Conservation (phyloP, 352 stramenopile genomes). For the Phytophthora tentaculata region DNA sequence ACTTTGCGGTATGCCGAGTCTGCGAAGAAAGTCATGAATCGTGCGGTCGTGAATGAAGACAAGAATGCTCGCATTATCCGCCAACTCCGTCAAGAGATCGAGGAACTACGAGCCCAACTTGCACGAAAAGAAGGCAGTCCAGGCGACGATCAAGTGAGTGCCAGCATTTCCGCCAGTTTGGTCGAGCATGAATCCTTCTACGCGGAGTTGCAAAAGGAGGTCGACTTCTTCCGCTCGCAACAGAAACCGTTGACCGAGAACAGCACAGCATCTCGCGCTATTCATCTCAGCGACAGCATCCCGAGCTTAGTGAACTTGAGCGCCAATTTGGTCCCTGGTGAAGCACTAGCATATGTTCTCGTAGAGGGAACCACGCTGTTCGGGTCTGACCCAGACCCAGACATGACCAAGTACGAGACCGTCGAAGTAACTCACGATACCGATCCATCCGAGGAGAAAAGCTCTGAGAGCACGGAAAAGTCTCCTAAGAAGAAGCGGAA, state of each 20-base stretch:
- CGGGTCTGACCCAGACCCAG: conserved; percentile 35
- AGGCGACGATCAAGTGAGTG: conserved; percentile 37
- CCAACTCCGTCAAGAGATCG: conserved; percentile 76
- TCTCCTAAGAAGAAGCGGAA: conserved; percentile 35
- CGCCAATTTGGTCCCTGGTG: conserved; percentile 30
- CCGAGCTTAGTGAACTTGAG: conserved; percentile 60
- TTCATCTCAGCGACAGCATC: conserved; percentile 42
- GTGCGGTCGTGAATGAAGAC: conserved; percentile 84
- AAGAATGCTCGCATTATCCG: conserved; percentile 83
- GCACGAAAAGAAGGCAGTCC: conserved; percentile 37
- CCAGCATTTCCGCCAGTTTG: conserved; percentile 41
- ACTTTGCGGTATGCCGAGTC: conserved; percentile 86
- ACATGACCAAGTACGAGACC: conserved; percentile 20
- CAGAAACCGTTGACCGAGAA: conserved; percentile 28
- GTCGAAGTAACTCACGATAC: conserved; percentile 12
- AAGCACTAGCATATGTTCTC: conserved; percentile 54
- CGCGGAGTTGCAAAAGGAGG: conserved; percentile 52
- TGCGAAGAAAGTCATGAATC: conserved; percentile 85
- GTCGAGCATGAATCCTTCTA: conserved; percentile 61
- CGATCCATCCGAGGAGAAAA: conserved; percentile 19
- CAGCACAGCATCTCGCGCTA: not conserved
- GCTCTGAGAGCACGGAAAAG: conserved; percentile 1
- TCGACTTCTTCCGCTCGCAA: conserved; percentile 48
- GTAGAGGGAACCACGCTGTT: conserved; percentile 54
- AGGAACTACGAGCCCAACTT: conserved; percentile 57